A percentile compares a stretch with the other conserved stretches of the same genome.
These are phyloP conservation scores for Boletales sp. DNA, from an alignment of 768 basidiomycete genomes.

Conservation along the genomic window DNA sequence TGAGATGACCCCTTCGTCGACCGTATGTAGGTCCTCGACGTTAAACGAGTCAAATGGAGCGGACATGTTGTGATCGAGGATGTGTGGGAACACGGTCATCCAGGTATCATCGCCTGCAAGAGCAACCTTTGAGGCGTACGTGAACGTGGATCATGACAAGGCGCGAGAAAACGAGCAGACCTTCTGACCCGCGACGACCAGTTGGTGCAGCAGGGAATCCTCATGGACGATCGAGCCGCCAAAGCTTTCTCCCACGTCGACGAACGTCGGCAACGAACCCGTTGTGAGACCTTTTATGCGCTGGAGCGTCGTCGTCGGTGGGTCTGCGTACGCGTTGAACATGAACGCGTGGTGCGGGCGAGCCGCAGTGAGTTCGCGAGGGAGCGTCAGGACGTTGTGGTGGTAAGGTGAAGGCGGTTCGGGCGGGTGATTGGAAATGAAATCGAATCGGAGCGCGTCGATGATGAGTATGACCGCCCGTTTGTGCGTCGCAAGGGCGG, in stretches of 20 bases:
- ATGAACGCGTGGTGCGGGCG: constrained; percentile 76
- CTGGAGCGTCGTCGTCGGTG: constrained; percentile 93
- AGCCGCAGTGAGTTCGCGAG: constrained; percentile 60
- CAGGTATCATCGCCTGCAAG: constrained; percentile 99
- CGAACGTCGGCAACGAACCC: constrained; percentile 91
- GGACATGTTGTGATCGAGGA: constrained; percentile 68
- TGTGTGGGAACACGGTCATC: constrained; percentile 80
- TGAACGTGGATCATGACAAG: not conserved
- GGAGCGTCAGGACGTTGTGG: constrained; percentile 81
- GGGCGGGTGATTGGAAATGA: constrained; percentile 66
- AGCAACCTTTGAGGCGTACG: constrained; percentile 49
- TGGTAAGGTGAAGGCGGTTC: constrained; percentile 62
- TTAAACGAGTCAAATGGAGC: constrained; percentile 96
- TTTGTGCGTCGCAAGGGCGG: constrained; percentile 56
- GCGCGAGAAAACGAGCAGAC: constrained; percentile 32
- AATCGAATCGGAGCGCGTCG: constrained; percentile 93
- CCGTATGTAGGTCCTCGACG: constrained; percentile 95
- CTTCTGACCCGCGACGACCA: constrained; percentile 54
- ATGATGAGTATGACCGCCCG: constrained; percentile 85
- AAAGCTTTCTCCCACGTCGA: constrained; percentile 92
- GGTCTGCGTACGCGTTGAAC: constrained; percentile 88
- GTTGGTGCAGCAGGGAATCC: constrained; percentile 82
- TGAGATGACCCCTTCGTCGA: constrained; percentile 84
- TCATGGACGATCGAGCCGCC: constrained; percentile 83
- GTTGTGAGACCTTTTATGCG: constrained; percentile 94